A percentile compares a stretch with the other conserved stretches of the same genome.
Conservation (phyloP, 164 flowering plant species). For the Vitis riparia region DNA sequence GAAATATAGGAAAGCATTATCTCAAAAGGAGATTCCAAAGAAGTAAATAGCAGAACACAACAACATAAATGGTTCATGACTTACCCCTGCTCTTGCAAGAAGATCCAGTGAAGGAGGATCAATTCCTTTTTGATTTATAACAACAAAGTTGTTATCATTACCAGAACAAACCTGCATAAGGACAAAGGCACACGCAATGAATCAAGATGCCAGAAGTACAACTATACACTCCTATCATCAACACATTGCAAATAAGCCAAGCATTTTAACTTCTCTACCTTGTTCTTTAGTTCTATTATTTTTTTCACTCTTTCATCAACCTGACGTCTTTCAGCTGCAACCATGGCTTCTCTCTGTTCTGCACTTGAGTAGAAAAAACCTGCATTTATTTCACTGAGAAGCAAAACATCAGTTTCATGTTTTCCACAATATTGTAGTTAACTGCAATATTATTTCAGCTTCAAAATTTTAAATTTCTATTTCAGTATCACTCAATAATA, state of each 20-base stretch:
- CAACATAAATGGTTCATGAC: conserved; percentile 17
- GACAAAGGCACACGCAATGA: neutral
- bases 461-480: no score
- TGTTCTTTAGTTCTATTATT: conserved; percentile 86
- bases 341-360: conserved; percentile 98
- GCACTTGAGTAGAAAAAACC: conserved; percentile 99
- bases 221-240: neutral
- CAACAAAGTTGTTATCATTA: conserved; percentile 75
- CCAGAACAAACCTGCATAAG: conserved; percentile 79
- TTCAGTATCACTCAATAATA: no score
- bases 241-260: neutral
- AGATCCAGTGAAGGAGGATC: conserved; percentile 96
- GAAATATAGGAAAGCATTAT: no score
- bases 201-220: neutral
- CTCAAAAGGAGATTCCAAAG: neutral
- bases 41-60: neutral
- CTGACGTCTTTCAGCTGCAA: conserved; percentile 91
- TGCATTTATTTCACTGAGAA: conserved; percentile 93
- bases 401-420: conserved; percentile 16
- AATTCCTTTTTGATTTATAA: conserved; percentile 96
- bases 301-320: conserved; percentile 91
- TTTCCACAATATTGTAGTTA: neutral
- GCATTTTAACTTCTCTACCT: conserved; percentile 39
- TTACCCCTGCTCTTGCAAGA: conserved; percentile 95
- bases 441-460: no score